Conservation (phyloP, 805 yeast genomes). For the Danielozyma ontarioensis region DNA sequence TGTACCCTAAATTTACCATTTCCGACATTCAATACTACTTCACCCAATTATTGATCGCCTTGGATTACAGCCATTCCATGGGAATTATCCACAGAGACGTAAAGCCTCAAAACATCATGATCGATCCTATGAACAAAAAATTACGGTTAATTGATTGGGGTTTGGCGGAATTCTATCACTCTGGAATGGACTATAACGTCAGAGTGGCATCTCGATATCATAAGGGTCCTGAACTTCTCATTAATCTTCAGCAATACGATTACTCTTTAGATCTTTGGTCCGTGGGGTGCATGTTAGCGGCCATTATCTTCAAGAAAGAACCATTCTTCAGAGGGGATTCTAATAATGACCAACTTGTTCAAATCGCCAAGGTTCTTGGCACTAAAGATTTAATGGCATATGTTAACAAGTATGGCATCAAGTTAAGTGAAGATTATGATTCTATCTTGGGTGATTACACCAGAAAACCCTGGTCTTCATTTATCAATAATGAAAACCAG, state of each 20-base stretch:
- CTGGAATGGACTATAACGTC: slow-evolving; percentile 84
- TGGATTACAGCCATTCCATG: slow-evolving; percentile 88
- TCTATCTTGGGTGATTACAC: slow-evolving; percentile 64
- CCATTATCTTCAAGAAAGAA: slow-evolving; percentile 84
- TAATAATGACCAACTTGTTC: slow-evolving; percentile 85
- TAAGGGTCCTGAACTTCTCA: slow-evolving; percentile 88
- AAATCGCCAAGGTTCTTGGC: slow-evolving; percentile 83
- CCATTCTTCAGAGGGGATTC: slow-evolving; percentile 91
- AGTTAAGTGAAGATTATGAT: slow-evolving; percentile 69
- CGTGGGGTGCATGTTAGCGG: slow-evolving; percentile 87
- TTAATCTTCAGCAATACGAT: slow-evolving; percentile 83
- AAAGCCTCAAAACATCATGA: slow-evolving; percentile 94
- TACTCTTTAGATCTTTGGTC: slow-evolving; percentile 93
- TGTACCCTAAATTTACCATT: slow-evolving; percentile 75
- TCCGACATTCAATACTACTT: slow-evolving; percentile 78
- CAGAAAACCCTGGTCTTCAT: slow-evolving; percentile 81
- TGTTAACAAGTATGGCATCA: slow-evolving; percentile 64
- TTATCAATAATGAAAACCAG: slow-evolving; percentile 65
- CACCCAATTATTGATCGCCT: slow-evolving; percentile 72
- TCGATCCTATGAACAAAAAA: slow-evolving; percentile 68
- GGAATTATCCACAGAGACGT: slow-evolving; percentile 96
- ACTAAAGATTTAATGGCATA: slow-evolving; percentile 73
- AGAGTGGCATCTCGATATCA: slow-evolving; percentile 91
- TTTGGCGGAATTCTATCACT: slow-evolving; percentile 88
- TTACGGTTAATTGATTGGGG: slow-evolving; percentile 94